Base-by-base conservation (phyloP, 768 basidiomycete genomes). In the Tricholoma matsutake region DNA sequence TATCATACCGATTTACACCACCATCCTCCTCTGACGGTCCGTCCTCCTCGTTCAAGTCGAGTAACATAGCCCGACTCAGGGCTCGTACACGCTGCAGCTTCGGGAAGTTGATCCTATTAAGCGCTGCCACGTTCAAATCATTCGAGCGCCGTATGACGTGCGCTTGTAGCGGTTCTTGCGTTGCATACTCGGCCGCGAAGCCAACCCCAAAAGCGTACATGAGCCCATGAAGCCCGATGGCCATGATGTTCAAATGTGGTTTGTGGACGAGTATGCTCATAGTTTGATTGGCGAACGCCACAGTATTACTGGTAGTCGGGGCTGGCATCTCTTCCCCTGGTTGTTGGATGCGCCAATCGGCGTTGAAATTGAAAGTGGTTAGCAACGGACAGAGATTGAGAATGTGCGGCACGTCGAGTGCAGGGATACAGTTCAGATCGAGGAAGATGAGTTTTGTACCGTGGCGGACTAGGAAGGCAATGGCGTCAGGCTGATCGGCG, bases 221-320 rank as follows among this genome's bases (percentile, higher is more conserved):
- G 9, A 91, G 79, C 8, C 88, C 87, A 65, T 92, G 87, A 14
- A 89, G 78, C 0, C 90, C 90, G 31, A 92, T 82, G 39, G 83
- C 80, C 0, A 69, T 78, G 62, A 92, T 82, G 43, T 80, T 80
- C 9, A 72, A 67, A 61, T 88, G 89, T 2, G 88, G 86, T 9
- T 74, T 75, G 58, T 78, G 75, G 9, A 81, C 79, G 8, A 87
- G 71, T 31, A 72, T 68, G 61, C 74, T 78, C 61, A 70, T 73
- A 54, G 76, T 72, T 47, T 73, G 75, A 54, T 67, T 67, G 47
- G 32, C 63, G 28, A 58, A 65, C 47, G 54, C 39, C 16, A 60
- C 45, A 10, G 56, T 64, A 11, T 62, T 63, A 43, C 63, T 63
- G 20, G 62, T 60, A 3, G 56, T 43, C 2, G 65, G 37, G 31